These are phyloP conservation scores for Grigorovia transvaalensis DNA, from an alignment of 805 yeast genomes.

Conservation along the genomic window DNA sequence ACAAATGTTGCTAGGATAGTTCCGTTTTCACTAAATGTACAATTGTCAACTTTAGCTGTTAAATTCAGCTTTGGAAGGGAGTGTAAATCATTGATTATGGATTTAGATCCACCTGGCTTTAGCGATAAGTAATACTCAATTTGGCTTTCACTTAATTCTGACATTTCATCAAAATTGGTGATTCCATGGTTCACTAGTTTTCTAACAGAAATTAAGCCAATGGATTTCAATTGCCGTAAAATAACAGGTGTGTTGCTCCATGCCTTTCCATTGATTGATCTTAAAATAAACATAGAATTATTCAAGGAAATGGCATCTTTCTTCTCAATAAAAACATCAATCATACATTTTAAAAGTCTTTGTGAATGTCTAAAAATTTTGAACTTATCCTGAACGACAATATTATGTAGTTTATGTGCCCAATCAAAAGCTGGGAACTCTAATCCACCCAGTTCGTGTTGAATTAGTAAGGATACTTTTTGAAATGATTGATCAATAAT, in stretches of 20 bases:
- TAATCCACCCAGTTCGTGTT: conserved; percentile 41
- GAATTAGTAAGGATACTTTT: conserved; percentile 36
- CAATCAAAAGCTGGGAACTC: conserved; percentile 38
- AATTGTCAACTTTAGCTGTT: conserved; percentile 10
- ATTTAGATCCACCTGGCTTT: conserved; percentile 33
- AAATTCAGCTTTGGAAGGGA: conserved; percentile 32
- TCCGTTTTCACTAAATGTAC: neutral
- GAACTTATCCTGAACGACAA: conserved; percentile 36
- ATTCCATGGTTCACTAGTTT: conserved; percentile 32
- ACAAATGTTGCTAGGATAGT: conserved; percentile 11
- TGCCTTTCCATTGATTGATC: conserved; percentile 35
- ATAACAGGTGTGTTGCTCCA: conserved; percentile 42
- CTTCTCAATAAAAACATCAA: conserved; percentile 34
- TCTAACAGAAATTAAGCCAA: conserved; percentile 34
- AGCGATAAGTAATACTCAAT: conserved; percentile 35
- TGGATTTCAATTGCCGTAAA: conserved; percentile 38
- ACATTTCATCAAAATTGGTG: conserved; percentile 25
- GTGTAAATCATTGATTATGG: conserved; percentile 27
- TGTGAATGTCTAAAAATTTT: conserved; percentile 34
- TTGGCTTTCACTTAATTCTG: conserved; percentile 22
- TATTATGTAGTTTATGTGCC: conserved; percentile 29
- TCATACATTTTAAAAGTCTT: conserved; percentile 35
- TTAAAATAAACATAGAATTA: conserved; percentile 29
- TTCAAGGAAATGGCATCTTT: conserved; percentile 35
- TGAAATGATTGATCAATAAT: conserved; percentile 23